phyloP scores from a whole-genome alignment of 2,329 filamentous ascomycete species.

The Fusarium liriodendri region DNA sequence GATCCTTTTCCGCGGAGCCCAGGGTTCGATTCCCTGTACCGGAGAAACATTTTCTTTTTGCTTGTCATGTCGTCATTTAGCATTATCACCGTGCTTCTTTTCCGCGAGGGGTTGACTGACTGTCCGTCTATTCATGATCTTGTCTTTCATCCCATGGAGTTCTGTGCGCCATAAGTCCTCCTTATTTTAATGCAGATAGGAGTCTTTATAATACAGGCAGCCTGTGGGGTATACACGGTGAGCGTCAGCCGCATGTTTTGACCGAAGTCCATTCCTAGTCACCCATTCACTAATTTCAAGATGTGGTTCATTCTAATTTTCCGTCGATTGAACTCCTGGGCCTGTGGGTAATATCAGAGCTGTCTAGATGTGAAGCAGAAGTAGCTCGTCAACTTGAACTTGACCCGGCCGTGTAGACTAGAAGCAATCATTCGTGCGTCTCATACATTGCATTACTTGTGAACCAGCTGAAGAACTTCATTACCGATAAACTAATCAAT shows the following conservation, averaged over 20 bases:
- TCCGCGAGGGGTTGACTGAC: not conserved
- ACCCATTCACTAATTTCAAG: too few relatives aligned
- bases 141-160: not conserved
- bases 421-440: not conserved
- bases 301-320: too few relatives aligned
- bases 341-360: not conserved
- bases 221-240: not conserved
- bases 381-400: not conserved
- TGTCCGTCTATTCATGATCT: not conserved
- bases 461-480: not conserved
- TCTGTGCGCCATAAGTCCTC: not conserved
- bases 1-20: not conserved
- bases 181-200: not conserved
- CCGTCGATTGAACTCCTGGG: too few relatives aligned
- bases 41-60: not conserved
- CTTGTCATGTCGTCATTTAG: too few relatives aligned
- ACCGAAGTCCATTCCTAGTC: too few relatives aligned
- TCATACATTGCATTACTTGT: not conserved
- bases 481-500: too few relatives aligned
- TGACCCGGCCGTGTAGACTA: too few relatives aligned
- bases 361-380: not conserved
- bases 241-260: not conserved
- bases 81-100: not conserved
- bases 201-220: not conserved
- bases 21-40: constrained; percentile 3